Base-by-base conservation (phyloP, 192 early-diverging fungal species). In the Podila epigama region DNA sequence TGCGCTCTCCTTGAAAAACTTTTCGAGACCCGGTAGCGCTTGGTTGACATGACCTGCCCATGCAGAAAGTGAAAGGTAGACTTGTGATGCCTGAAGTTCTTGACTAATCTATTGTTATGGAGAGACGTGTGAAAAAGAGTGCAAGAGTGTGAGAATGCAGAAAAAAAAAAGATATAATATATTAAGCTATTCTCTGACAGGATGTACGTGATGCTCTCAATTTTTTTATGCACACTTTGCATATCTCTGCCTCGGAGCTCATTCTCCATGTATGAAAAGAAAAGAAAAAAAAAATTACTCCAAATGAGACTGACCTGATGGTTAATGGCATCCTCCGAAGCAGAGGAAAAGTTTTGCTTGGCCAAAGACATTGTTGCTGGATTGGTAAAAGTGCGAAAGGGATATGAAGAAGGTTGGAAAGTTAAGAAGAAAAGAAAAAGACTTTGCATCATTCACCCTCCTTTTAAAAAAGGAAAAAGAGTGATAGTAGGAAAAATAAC, bases 61-160 rank as follows among this genome's bases (percentile, higher is more conserved):
- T 6, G 84, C 79, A 40, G 84, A 77, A 73, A 87, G 70, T 18
- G 84, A 86, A 12, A 85, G 68, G 60, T 87, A 87, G 32, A 84
- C 81, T 59, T 84, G 84, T 28, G 84, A 84, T 36, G 86, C 86
- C 55, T 87, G 82, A 20, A 87, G 79, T 59, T 87, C 86, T 48
- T 82, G 85, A 72, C 84, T 86, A 53, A 87, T 84, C 72, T 87
- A 69, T 50, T 33, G 5, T 15, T 53, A 7, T 4, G 2, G 25
- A 37, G 37, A 27, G 58, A 44, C 18, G 28, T 56, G 37, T 18
- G 32, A 59, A 31, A 1, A 4, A 39, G 34, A n/a, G n/a, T n/a
- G n/a, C n/a, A n/a, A n/a, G n/a, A n/a, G n/a, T n/a, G n/a, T n/a
- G n/a, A n/a, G n/a, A n/a, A n/a, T n/a, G n/a, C n/a, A n/a, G n/a